Conservation (phyloP, 768 basidiomycete species). For the Lentinus tigrinus region DNA sequence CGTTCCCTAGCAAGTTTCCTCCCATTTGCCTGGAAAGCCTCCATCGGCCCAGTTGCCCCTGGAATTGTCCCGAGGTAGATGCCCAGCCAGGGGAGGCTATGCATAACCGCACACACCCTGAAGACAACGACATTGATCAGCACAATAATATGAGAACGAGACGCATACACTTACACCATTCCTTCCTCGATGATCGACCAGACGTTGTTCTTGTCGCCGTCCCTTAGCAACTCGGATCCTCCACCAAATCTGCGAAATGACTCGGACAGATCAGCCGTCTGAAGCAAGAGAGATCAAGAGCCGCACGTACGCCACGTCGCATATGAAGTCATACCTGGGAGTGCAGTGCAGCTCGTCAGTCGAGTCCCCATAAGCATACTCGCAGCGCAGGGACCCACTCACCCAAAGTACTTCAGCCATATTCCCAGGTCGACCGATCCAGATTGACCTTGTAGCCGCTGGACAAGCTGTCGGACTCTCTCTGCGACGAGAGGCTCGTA, state of each 20-base stretch:
- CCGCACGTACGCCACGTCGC: constrained; percentile 35
- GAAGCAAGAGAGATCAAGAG: background rate
- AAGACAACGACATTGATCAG: no score
- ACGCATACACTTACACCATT: background rate
- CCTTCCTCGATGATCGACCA: constrained; percentile 33
- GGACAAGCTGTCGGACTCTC: constrained; percentile 41
- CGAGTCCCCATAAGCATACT: no score
- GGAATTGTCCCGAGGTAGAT: background rate
- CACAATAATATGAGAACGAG: no score
- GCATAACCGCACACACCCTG: background rate
- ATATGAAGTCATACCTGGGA: constrained; percentile 43
- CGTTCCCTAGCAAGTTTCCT: background rate
- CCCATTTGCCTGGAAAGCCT: constrained; percentile 1
- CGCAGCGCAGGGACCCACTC: constrained; percentile 11
- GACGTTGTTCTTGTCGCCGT: constrained; percentile 43
- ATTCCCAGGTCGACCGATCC: constrained; percentile 31
- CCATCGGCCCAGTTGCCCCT: background rate
- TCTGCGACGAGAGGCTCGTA: constrained; percentile 42
- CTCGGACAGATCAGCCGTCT: no score
- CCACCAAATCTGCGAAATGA: constrained; percentile 31
- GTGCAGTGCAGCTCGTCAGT: background rate
- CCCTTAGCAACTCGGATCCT: constrained; percentile 34
- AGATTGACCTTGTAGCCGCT: constrained; percentile 27
- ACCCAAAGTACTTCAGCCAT: constrained; percentile 43
- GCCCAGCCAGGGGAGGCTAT: constrained; percentile 4